Percentiles rank a stretch among this genome's conserved stretches.
These are phyloP conservation scores for Fusarium xylarioides DNA, from an alignment of 2,329 filamentous ascomycete genomes.

Conservation along the genomic window DNA sequence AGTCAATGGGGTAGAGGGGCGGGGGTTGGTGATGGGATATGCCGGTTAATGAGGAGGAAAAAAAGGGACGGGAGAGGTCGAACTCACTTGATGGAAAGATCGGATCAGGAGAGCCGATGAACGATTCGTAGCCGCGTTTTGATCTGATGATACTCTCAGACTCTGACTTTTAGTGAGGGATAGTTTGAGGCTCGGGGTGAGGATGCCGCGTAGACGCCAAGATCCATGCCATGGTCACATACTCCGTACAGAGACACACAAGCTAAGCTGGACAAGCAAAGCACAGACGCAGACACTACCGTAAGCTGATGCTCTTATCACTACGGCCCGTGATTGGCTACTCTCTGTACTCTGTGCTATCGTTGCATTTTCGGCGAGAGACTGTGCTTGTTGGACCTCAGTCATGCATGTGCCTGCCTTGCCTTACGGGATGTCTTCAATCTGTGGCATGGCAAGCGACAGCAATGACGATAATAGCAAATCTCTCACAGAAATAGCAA, in stretches of 20 bases:
- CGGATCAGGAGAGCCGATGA: slow-evolving; percentile 29
- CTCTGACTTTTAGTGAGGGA: too few species aligned
- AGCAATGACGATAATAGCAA: not conserved
- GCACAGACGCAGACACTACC: slow-evolving; percentile 9
- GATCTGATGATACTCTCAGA: slow-evolving; percentile 16
- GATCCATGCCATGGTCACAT: not conserved
- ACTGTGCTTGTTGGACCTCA: not conserved
- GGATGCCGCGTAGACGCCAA: slow-evolving; percentile 3
- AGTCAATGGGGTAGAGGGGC: not conserved
- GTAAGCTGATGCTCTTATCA: slow-evolving; percentile 14
- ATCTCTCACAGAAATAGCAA: not conserved
- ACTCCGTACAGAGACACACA: not conserved
- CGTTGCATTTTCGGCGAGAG: not conserved
- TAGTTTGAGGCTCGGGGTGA: not conserved
- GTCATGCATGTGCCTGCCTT: not conserved
- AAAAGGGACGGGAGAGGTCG: not conserved
- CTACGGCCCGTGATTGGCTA: not conserved
- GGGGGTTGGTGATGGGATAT: slow-evolving; percentile 3
- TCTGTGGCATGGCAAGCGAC: not conserved
- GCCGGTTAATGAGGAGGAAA: not conserved
- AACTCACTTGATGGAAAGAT: slow-evolving; percentile 29
- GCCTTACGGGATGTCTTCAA: not conserved
- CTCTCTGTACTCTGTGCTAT: not conserved
- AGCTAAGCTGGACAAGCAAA: not conserved
- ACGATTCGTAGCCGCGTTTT: slow-evolving; percentile 4